phyloP scores from a whole-genome alignment of 495 filamentous ascomycete species.

The Penicillium ochrochloron region DNA sequence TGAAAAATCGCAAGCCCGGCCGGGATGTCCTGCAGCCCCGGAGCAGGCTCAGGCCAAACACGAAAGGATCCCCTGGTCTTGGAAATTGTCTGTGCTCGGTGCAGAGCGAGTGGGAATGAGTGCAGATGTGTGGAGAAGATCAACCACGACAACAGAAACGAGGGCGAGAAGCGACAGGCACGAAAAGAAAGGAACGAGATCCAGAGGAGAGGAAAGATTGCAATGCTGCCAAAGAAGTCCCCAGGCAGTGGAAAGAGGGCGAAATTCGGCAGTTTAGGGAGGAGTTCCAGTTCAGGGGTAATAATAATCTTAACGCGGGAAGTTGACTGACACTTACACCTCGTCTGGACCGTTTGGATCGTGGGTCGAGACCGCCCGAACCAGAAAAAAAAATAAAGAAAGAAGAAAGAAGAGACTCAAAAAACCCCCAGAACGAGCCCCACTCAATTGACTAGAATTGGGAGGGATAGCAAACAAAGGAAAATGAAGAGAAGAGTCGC shows the following conservation, averaged over 20 bases:
- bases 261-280: neutral
- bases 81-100: constrained; percentile 23
- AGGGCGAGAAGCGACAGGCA: neutral
- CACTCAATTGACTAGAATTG: neutral
- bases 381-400: neutral
- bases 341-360: constrained; percentile 3
- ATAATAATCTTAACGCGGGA: constrained; percentile 18
- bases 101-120: constrained; percentile 2
- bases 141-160: constrained; percentile 9
- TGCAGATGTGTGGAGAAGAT: neutral
- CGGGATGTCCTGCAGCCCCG: constrained; percentile 48
- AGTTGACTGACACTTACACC: neutral
- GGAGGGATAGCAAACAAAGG: neutral
- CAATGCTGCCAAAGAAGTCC: neutral
- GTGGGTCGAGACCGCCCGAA: constrained; percentile 24
- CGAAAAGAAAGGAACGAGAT: constrained; percentile 4
- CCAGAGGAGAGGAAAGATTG: neutral
- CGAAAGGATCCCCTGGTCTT: constrained; percentile 23
- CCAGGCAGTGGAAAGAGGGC: neutral
- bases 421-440: neutral
- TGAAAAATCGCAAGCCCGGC: constrained; percentile 20
- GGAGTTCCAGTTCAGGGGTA: constrained; percentile 25
- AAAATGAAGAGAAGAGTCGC: neutral
- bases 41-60: constrained; percentile 27
- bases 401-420: neutral